Evolutionary conservation across 257 asterid genomes (phyloP).

Genomic region (Scutellaria barbata): DNA sequence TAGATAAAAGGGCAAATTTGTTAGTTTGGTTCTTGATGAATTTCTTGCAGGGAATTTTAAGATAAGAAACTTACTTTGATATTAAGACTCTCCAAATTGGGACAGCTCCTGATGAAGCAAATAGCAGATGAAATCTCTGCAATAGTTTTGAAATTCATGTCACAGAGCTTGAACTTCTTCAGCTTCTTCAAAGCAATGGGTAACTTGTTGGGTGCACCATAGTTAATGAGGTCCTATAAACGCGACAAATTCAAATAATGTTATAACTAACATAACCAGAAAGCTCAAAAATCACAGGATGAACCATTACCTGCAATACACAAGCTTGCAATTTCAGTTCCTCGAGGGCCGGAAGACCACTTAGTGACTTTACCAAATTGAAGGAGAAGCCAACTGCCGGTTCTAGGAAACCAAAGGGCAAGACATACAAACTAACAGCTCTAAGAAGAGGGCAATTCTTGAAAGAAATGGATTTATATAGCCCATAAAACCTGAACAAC

Average conservation of each 20-base stretch:
- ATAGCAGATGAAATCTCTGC: slow-evolving; percentile 47
- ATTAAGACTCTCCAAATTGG: slow-evolving; percentile 47
- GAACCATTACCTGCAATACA: slow-evolving; percentile 50
- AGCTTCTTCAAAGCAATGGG: slow-evolving; percentile 41
- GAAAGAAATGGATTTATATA: slow-evolving; percentile 44
- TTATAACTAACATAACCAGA: not conserved
- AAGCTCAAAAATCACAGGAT: not conserved
- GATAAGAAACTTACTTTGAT: slow-evolving; percentile 40
- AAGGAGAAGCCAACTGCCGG: slow-evolving; percentile 38
- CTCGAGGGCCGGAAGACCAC: slow-evolving; percentile 47
- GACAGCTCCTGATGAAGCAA: slow-evolving; percentile 57
- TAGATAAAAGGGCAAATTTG: slow-evolving; percentile 15
- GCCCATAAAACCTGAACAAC: slow-evolving; percentile 45
- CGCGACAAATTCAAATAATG: not conserved
- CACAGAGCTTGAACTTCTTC: slow-evolving; percentile 43
- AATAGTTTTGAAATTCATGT: slow-evolving; percentile 44
- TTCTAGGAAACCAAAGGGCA: slow-evolving; percentile 36
- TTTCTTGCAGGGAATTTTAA: not conserved
- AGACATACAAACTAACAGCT: slow-evolving; percentile 39
- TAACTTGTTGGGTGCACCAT: slow-evolving; percentile 49
- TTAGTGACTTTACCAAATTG: slow-evolving; percentile 45
- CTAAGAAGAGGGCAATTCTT: slow-evolving; percentile 43
- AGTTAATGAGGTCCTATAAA: slow-evolving; percentile 47
- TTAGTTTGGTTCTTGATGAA: not conserved
- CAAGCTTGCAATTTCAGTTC: slow-evolving; percentile 45